Base-by-base conservation (phyloP, 1,284 basidiomycete genomes). In the Grifola frondosa region DNA sequence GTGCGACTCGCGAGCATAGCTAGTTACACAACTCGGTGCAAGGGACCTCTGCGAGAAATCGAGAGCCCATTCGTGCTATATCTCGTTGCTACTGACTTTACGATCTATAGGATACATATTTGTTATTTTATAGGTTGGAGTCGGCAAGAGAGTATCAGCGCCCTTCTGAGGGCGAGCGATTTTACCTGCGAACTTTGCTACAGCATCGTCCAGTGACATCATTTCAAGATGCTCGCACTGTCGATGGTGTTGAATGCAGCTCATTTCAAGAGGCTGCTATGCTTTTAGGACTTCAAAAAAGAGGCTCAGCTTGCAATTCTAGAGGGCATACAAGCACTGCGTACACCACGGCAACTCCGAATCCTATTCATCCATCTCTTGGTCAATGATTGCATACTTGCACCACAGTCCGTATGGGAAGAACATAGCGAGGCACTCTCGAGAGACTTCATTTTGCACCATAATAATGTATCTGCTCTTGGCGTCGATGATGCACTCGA, bases 161-260 rank as follows among this genome's bases (percentile, higher is more conserved):
- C 6, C 62, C 61, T 1, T 54, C 61, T 13, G 37, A 60, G 24
- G 66, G 67, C 7, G 64, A 70, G 16, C 40, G 60, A 1, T 70
- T 64, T 39, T 70, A 67, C 43, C 44, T 70, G 0, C 53, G 62
- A 0, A 21, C 42, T 7, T 42, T 70, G 3, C 52, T 70, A 1
- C 40, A 47, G 12, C 41, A 56, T 22, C 26, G 35, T 2, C 37
- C 60, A 21, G 58, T 49, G 9, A 9, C 19, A 0, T 61, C 56
- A 1, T 67, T 63, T 40, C 9, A 21, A n/a, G n/a, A n/a, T n/a
- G n/a, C n/a, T n/a, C n/a, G n/a, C n/a, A n/a, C n/a, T n/a, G n/a
- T n/a, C n/a, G 43, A 64, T 38, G 56, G 54, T 7, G n/a, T 40
- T 5, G 6, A 37, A 0, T 55, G 47, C 36, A 5, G 3, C 0